A percentile compares a stretch with the other conserved stretches of the same genome.
phyloP scores from a whole-genome alignment of 2,329 filamentous ascomycete species.

The Aspergillus felis region DNA sequence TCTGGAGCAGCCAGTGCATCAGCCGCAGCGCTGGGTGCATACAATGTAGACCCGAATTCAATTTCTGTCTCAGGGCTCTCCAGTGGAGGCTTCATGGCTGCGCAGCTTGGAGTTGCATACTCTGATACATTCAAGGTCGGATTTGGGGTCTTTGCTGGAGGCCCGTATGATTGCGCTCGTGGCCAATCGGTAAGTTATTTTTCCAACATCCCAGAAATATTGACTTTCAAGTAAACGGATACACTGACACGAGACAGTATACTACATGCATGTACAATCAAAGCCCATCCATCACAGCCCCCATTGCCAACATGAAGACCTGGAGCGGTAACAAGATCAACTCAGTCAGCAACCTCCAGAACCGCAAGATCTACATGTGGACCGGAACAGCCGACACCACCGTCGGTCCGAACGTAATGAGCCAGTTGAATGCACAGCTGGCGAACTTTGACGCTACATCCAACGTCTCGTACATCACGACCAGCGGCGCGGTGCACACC shows the following conservation, averaged over 20 bases:
- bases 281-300: conserved; percentile 11
- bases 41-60: conserved; percentile 10
- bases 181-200: background rate
- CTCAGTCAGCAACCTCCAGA: conserved; percentile 5
- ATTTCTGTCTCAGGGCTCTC: conserved; percentile 15
- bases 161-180: conserved; percentile 15
- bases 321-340: conserved; percentile 15
- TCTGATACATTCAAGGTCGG: conserved; percentile 11
- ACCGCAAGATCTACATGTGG: conserved; percentile 16
- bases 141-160: conserved; percentile 16
- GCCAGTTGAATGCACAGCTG: conserved; percentile 10
- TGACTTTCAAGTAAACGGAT: too few relatives aligned
- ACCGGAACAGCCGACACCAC: conserved; percentile 10
- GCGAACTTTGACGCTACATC: conserved; percentile 7
- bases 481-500: conserved; percentile 14
- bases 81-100: conserved; percentile 14
- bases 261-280: conserved; percentile 15
- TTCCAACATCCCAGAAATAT: background rate
- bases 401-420: conserved; percentile 17
- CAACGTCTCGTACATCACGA: conserved; percentile 11
- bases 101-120: conserved; percentile 15
- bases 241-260: conserved; percentile 1
- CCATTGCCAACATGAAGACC: conserved; percentile 13
- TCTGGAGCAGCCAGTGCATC: background rate
- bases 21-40: conserved; percentile 5